phyloP scores from a whole-genome alignment of 2,329 filamentous ascomycete genomes.

The Penicillium polonicum region DNA sequence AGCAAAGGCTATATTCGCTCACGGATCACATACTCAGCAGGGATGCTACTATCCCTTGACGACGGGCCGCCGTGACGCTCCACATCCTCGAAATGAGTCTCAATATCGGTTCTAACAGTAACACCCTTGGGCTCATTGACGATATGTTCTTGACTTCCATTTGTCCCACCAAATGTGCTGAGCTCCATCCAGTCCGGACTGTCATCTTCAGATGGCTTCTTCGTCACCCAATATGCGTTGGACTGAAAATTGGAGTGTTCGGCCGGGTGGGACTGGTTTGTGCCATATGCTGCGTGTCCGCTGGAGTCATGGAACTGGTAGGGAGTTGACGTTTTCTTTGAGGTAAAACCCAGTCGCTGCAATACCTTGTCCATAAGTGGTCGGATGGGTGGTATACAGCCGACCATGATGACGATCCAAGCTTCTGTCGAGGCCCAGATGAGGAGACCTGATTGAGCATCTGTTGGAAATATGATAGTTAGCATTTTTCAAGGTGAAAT shows the following conservation, averaged over 20 bases:
- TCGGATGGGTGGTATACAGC: slow-evolving; percentile 20
- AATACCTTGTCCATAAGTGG: slow-evolving; percentile 14
- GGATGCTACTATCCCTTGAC: neutral
- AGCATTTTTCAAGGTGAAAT: neutral
- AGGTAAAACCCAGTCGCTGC: slow-evolving; percentile 12
- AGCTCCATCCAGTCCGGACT: slow-evolving; percentile 6
- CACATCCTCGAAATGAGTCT: slow-evolving; percentile 2
- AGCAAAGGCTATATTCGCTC: neutral
- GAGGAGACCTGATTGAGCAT: slow-evolving; percentile 14
- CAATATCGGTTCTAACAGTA: slow-evolving; percentile 12
- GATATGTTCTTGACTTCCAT: slow-evolving; percentile 8
- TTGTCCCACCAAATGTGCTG: neutral
- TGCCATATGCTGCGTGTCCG: neutral
- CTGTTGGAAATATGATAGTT: slow-evolving; percentile 3
- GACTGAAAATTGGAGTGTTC: slow-evolving; percentile 1
- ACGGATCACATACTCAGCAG: neutral
- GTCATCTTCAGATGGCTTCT: neutral
- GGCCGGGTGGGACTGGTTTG: neutral
- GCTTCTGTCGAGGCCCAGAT: slow-evolving; percentile 22
- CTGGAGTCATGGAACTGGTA: neutral
- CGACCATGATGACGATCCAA: slow-evolving; percentile 23
- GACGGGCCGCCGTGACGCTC: neutral
- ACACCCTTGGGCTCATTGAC: neutral
- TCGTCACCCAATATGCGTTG: neutral
- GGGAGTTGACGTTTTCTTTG: slow-evolving; percentile 4